phyloP scores from a whole-genome alignment of 805 yeast species.

The Starmerella etchellsii region DNA sequence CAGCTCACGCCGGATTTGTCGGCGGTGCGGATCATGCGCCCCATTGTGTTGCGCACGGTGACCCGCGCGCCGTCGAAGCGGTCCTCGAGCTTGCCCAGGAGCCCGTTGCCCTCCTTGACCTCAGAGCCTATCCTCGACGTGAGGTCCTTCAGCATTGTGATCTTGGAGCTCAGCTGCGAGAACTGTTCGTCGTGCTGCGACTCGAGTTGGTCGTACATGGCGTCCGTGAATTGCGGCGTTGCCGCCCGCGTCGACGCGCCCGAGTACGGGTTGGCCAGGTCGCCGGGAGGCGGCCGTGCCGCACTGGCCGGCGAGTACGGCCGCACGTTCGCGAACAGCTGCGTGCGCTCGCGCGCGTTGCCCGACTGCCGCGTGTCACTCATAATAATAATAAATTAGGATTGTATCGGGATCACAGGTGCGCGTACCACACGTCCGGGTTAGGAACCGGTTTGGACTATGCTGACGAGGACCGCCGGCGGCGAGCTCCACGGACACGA shows the following conservation, averaged over 20 bases:
- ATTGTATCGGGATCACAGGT: no score
- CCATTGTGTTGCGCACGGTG: slow-evolving; percentile 40
- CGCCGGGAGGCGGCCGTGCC: background rate
- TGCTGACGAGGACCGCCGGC: background rate
- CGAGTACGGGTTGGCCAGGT: background rate
- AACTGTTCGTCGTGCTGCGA: slow-evolving; percentile 53
- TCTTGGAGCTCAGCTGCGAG: slow-evolving; percentile 40
- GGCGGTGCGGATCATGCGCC: slow-evolving; percentile 51
- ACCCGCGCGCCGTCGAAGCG: slow-evolving; percentile 37
- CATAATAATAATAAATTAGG: background rate
- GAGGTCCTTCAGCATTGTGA: slow-evolving; percentile 42
- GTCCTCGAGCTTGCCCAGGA: slow-evolving; percentile 34
- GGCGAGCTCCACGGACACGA: slow-evolving; percentile 15
- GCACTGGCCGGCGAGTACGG: slow-evolving; percentile 20
- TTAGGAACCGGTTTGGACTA: no score
- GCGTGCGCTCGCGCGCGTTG: slow-evolving; percentile 28
- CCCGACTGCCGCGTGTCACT: slow-evolving; percentile 8
- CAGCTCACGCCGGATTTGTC: slow-evolving; percentile 50
- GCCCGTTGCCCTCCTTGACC: slow-evolving; percentile 40
- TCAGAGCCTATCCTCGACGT: slow-evolving; percentile 52
- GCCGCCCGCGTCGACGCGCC: slow-evolving; percentile 1
- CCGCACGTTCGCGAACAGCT: slow-evolving; percentile 27
- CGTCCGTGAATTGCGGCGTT: slow-evolving; percentile 32
- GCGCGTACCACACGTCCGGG: no score
- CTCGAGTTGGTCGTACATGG: slow-evolving; percentile 47